Evolutionary conservation across 192 early-diverging fungal species (phyloP), one percentile per base, ranked within the genome.

Genomic region (Oehlia diaphana): DNA sequence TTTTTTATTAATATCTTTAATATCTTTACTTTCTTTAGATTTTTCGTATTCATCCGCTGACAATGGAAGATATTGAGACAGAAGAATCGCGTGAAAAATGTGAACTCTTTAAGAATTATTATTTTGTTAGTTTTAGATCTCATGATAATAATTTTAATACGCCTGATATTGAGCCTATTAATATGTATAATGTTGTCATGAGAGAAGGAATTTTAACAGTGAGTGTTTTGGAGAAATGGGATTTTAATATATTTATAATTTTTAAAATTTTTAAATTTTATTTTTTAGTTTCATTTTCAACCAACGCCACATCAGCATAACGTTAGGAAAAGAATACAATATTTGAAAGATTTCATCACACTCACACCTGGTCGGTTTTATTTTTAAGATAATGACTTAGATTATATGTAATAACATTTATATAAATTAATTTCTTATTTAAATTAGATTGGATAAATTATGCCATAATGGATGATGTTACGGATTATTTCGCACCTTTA

Each of bases 371-470:
- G 90, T 92, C 84, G 70, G 13, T 26, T 63, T 13, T 66, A 53
- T 39, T 42, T 26, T 58, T 39, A 44, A 65, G 9, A 78, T n/a
- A 37, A 53, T 13, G 14, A 42, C 31, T 74, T 84, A 31, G 66
- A 26, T 76, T n/a, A 9, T 62, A 78, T 62, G 58, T 14, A 65
- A 50, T 50, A 6, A 82, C 39, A 33, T 35, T 26, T 39, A 68
- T 50, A 14, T 71, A 49, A 42, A 37, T 21, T 68, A 67, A 35
- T 44, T 14, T 9, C 39, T 58, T 58, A 58, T 58, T 58, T 37
- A 67, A 75, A 28, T 78, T 87, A 81, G 96, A 99, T 84, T 99
- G 97, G 97, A 93, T 99, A 74, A 95, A 95, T 87, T 99, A 99
- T 80, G 96, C 96, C 0, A 82, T 99, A 16, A 89, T 99, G 77